These are phyloP conservation scores for Xylaria sp. DNA, from an alignment of 2,329 filamentous ascomycete genomes.

Conservation along the genomic window DNA sequence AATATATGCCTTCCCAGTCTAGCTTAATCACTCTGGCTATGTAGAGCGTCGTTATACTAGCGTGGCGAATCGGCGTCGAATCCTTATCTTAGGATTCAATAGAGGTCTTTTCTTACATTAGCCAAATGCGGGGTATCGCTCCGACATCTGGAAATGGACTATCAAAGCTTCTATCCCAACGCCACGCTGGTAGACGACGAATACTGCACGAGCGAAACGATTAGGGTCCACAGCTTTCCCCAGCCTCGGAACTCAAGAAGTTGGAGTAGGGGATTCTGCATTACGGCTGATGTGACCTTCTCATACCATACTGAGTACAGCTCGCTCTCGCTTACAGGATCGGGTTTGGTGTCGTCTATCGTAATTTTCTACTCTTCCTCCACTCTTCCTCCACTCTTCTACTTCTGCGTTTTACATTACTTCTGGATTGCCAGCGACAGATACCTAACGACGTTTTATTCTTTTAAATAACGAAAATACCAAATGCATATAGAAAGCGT, in stretches of 20 bases:
- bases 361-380: not conserved
- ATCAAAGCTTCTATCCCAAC: conserved; percentile 4
- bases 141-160: conserved; percentile 20
- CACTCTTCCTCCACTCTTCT: not conserved
- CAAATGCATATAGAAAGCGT: conserved; percentile 28
- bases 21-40: conserved; percentile 13
- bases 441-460: conserved; percentile 21
- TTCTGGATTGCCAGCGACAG: conserved; percentile 4
- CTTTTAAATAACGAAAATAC: conserved; percentile 2
- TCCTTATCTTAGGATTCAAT: conserved; percentile 24
- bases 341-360: not conserved
- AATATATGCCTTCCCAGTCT: conserved; percentile 22
- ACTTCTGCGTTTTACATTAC: not conserved
- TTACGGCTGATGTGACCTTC: not conserved
- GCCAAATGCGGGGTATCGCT: conserved; percentile 34
- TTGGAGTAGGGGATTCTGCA: conserved; percentile 19
- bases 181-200: not conserved
- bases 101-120: conserved; percentile 30
- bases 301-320: not conserved
- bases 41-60: conserved; percentile 11
- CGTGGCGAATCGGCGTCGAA: conserved; percentile 14
- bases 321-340: not conserved
- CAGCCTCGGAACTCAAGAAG: conserved; percentile 7
- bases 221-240: not conserved
- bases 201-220: conserved; percentile 5